A percentile compares a stretch with the other conserved stretches of the same genome.
phyloP scores from a whole-genome alignment of 2,329 filamentous ascomycete genomes.

The Neopestalotiopsis sp. region DNA sequence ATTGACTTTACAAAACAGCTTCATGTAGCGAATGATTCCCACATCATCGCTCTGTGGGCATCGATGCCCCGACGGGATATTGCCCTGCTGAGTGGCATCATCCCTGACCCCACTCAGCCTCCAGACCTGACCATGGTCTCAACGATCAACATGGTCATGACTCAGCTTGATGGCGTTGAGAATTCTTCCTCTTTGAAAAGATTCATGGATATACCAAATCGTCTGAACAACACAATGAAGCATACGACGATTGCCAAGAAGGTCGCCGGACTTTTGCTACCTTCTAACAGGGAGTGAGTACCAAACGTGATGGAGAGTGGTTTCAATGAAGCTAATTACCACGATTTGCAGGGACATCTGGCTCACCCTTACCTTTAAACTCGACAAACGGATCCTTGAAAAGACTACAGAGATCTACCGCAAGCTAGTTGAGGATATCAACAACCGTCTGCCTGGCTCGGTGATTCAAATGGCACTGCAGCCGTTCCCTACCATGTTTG shows the following conservation, averaged over 20 bases:
- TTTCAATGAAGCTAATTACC: background rate
- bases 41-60: slow-evolving; percentile 16
- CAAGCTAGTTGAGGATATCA: slow-evolving; percentile 39
- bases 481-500: slow-evolving; percentile 42
- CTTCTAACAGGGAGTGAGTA: slow-evolving; percentile 9
- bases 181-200: slow-evolving; percentile 9
- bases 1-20: slow-evolving; percentile 21
- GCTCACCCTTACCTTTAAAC: slow-evolving; percentile 23
- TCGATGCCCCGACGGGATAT: slow-evolving; percentile 11
- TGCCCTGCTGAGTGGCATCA: slow-evolving; percentile 12
- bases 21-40: background rate
- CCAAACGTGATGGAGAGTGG: too few relatives aligned
- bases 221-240: slow-evolving; percentile 13
- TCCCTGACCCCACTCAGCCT: slow-evolving; percentile 14
- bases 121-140: slow-evolving; percentile 13
- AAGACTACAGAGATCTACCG: slow-evolving; percentile 44
- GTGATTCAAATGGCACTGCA: slow-evolving; percentile 39
- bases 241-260: slow-evolving; percentile 16
- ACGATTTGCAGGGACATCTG: slow-evolving; percentile 12
- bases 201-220: slow-evolving; percentile 13
- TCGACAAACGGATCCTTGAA: slow-evolving; percentile 33
- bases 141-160: slow-evolving; percentile 14
- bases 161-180: slow-evolving; percentile 14
- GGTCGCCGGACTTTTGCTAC: slow-evolving; percentile 7
- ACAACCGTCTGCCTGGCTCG: slow-evolving; percentile 30